A percentile compares a stretch with the other conserved stretches of the same genome.
phyloP scores from a whole-genome alignment of 2,329 filamentous ascomycete genomes.

The Neurospora crassa region DNA sequence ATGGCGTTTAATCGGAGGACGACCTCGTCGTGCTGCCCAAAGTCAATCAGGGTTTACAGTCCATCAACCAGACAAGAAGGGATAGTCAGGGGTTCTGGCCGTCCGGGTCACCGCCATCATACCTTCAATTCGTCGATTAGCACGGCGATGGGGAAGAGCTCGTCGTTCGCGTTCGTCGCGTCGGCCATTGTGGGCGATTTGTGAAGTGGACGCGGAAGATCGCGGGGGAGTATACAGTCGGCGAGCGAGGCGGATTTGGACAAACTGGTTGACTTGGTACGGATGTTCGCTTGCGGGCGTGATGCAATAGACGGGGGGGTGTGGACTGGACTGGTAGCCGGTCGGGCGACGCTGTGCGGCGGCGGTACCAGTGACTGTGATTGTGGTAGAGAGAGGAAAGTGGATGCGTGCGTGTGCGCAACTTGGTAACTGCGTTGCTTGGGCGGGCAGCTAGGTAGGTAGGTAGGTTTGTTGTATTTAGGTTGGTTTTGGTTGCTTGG shows the following conservation, averaged over 20 bases:
- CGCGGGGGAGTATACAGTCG: slow-evolving; percentile 14
- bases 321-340: slow-evolving; percentile 2
- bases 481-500: neutral
- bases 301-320: slow-evolving; percentile 3
- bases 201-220: slow-evolving; percentile 8
- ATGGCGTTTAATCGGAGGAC: slow-evolving; percentile 96
- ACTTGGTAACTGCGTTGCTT: neutral
- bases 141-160: slow-evolving; percentile 99
- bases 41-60: slow-evolving; percentile 18
- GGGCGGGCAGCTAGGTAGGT: neutral
- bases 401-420: neutral
- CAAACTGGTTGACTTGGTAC: neutral
- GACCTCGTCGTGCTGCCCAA: slow-evolving; percentile 85
- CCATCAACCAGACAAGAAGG: slow-evolving; percentile 2
- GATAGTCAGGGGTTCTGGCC: slow-evolving; percentile 1
- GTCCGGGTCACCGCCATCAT: slow-evolving; percentile 26
- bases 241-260: slow-evolving; percentile 7
- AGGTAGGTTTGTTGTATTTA: neutral
- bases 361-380: neutral
- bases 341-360: neutral
- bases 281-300: slow-evolving; percentile 8
- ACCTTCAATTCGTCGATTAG: slow-evolving; percentile 99
- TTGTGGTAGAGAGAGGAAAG: neutral
- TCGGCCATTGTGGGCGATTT: slow-evolving; percentile 60
- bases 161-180: slow-evolving; percentile 83